phyloP scores from a whole-genome alignment of 192 early-diverging fungal genomes.

The Radiomyces spectabilis region DNA sequence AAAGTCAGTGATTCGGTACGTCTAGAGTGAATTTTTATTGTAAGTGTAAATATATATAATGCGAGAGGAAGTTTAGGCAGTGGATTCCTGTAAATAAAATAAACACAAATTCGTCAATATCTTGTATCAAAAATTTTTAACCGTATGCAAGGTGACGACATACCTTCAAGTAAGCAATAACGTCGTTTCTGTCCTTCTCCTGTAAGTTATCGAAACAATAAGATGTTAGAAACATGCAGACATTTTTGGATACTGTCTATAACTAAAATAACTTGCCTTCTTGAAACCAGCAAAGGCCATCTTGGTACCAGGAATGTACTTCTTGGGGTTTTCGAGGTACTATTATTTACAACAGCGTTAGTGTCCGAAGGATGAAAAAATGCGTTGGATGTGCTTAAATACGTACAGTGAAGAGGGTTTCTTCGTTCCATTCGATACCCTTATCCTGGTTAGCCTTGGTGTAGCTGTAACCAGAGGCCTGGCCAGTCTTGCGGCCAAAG shows the following conservation, averaged over 20 bases:
- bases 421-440: constrained; percentile 78
- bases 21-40: no score
- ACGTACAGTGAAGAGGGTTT: constrained; percentile 71
- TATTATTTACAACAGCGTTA: no score
- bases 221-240: neutral
- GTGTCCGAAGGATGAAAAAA: no score
- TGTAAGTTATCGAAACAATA: constrained; percentile 8
- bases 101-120: no score
- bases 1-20: no score
- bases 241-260: no score
- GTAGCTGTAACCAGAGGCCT: constrained; percentile 83
- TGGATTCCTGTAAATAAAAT: no score
- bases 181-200: constrained; percentile 72
- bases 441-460: constrained; percentile 87
- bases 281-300: constrained; percentile 97
- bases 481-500: constrained; percentile 84
- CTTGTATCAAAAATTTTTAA: no score
- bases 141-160: neutral
- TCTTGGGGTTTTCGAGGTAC: constrained; percentile 99
- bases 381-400: no score
- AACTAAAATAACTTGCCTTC: constrained; percentile 38
- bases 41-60: no score
- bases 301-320: constrained; percentile 92
- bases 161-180: constrained; percentile 90
- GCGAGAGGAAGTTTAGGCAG: neutral